These are phyloP conservation scores for Paramecium caudatum DNA, from an alignment of 73 alveolate genomes.

Conservation along the genomic window DNA sequence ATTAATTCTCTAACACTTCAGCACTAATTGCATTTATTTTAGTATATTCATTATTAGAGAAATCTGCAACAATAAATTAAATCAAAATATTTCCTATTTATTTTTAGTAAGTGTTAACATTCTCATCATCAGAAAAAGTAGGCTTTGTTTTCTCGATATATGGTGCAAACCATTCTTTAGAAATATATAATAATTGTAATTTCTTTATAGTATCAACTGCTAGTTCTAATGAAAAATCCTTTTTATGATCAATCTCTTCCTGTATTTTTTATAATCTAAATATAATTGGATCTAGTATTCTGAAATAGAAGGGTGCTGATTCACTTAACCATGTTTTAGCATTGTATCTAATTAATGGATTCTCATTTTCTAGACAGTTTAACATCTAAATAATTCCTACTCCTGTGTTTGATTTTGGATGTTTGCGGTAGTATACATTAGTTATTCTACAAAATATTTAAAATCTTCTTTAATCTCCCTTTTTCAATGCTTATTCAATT, in stretches of 20 bases:
- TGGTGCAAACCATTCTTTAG: conserved; percentile 37
- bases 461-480: conserved; percentile 62
- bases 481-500: conserved; percentile 5
- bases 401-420: conserved; percentile 78
- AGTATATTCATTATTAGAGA: neutral
- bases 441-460: conserved; percentile 58
- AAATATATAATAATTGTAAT: neutral
- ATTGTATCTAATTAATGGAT: conserved; percentile 84
- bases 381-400: conserved; percentile 81
- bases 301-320: conserved; percentile 73
- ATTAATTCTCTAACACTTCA: conserved; percentile 16
- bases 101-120: neutral
- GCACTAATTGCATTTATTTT: conserved; percentile 58
- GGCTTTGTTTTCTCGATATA: conserved; percentile 17
- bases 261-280: conserved; percentile 71
- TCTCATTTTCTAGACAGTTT: conserved; percentile 81
- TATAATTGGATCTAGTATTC: conserved; percentile 83
- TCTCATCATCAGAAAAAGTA: conserved; percentile 5
- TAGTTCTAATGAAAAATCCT: neutral
- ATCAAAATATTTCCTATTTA: neutral
- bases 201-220: conserved; percentile 50
- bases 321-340: conserved; percentile 84
- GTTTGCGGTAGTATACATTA: conserved; percentile 16
- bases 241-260: conserved; percentile 44
- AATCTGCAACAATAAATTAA: neutral